Percentiles rank a stretch among this genome's conserved stretches.
Evolutionary conservation across 1,284 basidiomycete genomes (phyloP).

Genomic region (Irpex sp.): DNA sequence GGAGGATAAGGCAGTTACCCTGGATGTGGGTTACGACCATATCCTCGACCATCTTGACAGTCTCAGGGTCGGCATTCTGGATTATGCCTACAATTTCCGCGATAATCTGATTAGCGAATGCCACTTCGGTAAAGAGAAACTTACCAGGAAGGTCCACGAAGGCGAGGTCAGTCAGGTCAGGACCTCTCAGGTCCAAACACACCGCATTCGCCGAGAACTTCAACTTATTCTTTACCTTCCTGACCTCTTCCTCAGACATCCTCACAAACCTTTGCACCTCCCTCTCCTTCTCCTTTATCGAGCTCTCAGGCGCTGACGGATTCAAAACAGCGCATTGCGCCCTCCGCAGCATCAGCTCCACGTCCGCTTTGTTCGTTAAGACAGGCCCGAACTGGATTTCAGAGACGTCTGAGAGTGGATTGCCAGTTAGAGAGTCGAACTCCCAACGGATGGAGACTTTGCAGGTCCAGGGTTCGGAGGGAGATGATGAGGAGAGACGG

Average conservation of each 20-base stretch:
- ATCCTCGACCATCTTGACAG: constrained; percentile 39
- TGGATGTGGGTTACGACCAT: constrained; percentile 42
- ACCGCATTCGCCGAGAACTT: constrained; percentile 39
- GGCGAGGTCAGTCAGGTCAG: constrained; percentile 38
- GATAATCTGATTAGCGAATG: constrained; percentile 15
- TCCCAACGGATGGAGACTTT: constrained; percentile 29
- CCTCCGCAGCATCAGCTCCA: constrained; percentile 36
- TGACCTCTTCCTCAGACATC: constrained; percentile 20
- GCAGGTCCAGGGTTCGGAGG: constrained; percentile 24
- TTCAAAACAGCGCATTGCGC: constrained; percentile 41
- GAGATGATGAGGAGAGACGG: constrained; percentile 13
- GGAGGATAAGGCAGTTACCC: constrained; percentile 42
- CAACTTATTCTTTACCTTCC: constrained; percentile 6
- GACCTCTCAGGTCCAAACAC: constrained; percentile 38
- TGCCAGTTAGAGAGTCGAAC: constrained; percentile 8
- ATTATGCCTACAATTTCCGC: constrained; percentile 39
- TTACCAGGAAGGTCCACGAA: constrained; percentile 45
- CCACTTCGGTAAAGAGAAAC: background rate
- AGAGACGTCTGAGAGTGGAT: constrained; percentile 13
- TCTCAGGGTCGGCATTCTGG: constrained; percentile 40
- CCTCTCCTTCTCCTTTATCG: constrained; percentile 6
- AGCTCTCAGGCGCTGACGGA: constrained; percentile 15
- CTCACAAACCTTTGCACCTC: constrained; percentile 18
- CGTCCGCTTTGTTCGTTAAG: constrained; percentile 28
- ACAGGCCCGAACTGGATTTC: constrained; percentile 31